Evolutionary conservation across 805 yeast species (phyloP).

Genomic region (Debaryomyces hansenii): DNA sequence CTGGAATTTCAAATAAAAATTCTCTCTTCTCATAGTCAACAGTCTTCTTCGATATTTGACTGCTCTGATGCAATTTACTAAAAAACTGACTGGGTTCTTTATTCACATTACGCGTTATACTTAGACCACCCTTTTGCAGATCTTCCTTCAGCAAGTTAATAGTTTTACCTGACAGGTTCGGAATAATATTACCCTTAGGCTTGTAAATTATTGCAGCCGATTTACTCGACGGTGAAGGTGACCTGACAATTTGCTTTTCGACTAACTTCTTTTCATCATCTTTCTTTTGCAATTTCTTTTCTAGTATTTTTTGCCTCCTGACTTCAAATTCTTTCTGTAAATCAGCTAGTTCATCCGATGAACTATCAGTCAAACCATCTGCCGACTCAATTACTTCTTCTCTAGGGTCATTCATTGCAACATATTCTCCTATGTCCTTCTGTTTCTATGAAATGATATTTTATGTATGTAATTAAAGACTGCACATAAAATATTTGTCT

Average conservation of each 20-base stretch:
- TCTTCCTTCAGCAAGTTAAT: neutral
- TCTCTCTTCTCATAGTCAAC: slow-evolving; percentile 24
- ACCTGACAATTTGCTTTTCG: slow-evolving; percentile 9
- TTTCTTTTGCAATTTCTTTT: slow-evolving; percentile 11
- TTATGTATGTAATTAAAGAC: neutral
- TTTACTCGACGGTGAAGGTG: slow-evolving; percentile 8
- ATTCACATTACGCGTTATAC: neutral
- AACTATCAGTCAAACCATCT: slow-evolving; percentile 36
- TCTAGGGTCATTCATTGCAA: slow-evolving; percentile 34
- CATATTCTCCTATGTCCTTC: neutral
- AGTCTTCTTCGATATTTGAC: slow-evolving; percentile 2
- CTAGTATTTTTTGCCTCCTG: slow-evolving; percentile 17
- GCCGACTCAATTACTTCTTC: slow-evolving; percentile 21
- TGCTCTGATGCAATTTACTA: slow-evolving; percentile 17
- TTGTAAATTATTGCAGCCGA: neutral
- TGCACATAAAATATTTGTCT: neutral
- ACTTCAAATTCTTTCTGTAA: slow-evolving; percentile 37
- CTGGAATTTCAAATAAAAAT: slow-evolving; percentile 22
- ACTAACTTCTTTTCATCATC: slow-evolving; percentile 3
- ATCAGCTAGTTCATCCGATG: slow-evolving; percentile 38
- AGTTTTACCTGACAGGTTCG: neutral
- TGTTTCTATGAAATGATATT: neutral
- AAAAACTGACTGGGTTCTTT: slow-evolving; percentile 10
- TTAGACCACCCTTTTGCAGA: neutral
- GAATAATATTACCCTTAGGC: neutral